Base-by-base conservation (phyloP, 2,329 filamentous ascomycete species). In the Colletotrichum tofieldiae region DNA sequence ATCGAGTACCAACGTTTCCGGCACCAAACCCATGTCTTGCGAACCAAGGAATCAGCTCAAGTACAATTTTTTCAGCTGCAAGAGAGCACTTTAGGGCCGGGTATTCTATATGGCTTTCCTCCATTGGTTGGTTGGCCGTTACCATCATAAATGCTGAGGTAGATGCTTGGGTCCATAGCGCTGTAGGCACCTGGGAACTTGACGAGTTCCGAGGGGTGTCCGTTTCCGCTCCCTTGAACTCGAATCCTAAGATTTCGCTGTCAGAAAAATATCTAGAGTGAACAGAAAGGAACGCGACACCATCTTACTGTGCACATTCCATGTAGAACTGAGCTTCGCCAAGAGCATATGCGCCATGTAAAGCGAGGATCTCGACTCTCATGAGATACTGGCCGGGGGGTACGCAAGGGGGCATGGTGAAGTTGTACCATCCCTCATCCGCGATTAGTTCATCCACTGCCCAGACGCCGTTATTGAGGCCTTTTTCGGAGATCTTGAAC, bases 401-500 rank as follows among this genome's bases (percentile, higher is more conserved):
- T 32, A 84, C 77, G 73, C 79, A 79, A 41, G 78, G 73, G 26
- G 84, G 84, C 70, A 85, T 79, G 56, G 75, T 81, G 72, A 84
- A 79, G 65, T 77, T 79, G 60, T 77, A 74, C 75, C 81, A 82
- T 18, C 82, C 75, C 29, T 68, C 55, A 51, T 67, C 47, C 32
- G 37, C 45, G 58, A 75, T 70, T 41, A 76, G 39, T 26, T 71
- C 62, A 67, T 76, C 75, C 26, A 79, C 80, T 35, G 77, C 81
- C 81, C 81, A 75, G 35, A 47, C 49, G 49, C 68, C 66, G 43
- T 78, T 77, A 39, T 75, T 59, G 51, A 77, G 75, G 29, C 83
- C 81, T 65, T 83, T 81, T 76, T 86, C 82, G 72, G 81, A 82
- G 68, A 88, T 81, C 80, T 89, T 89, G 81, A 88, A 87, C 86